Base-by-base conservation (phyloP, 352 stramenopile species). In the Pythium aristosporum region DNA sequence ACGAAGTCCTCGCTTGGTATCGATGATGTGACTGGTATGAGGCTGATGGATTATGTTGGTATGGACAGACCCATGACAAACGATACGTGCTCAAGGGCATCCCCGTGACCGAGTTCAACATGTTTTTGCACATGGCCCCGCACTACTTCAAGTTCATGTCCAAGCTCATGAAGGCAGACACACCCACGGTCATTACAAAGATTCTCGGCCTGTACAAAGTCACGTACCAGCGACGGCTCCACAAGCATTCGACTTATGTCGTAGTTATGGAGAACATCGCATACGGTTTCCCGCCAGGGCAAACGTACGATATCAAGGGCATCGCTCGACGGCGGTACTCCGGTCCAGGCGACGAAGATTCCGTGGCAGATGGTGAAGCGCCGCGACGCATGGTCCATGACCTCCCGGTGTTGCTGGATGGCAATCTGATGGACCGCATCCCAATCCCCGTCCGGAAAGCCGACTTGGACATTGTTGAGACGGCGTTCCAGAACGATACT, bases 281-380 rank as follows among this genome's bases (percentile, higher is more conserved):
- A 51, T 96, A 91, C 54, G 87, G 87, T 10, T 92, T 90, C 51
- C 70, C 76, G 5, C 75, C 76, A 0, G 85, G 82, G 5, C 87
- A 96, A 73, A 89, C 91, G 72, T 96, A 94, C 67, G 87, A 96
- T 57, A 75, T 96, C 49, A 96, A 96, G 63, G 87, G 87, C 20
- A 92, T 96, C 53, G 69, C 88, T 4, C 81, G 87, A 12, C 85
- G 85, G 21, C 78, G 87, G 32, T 91, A 89, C 63, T 74, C 85
- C 34, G 63, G 64, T n/a, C 72, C 72, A 7, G 69, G 71, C 12
- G 71, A 79, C 4, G 65, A 76, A 25, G 72, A 88, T 44, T 65
- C 75, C 1, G 13, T 30, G 16, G 36, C 6, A 12, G 34, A 36
- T 7, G 51, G 30, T 16, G 20, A 46, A 20, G 28, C 25, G 16